Conservation (phyloP, 2,329 filamentous ascomycete genomes). For the Diaporthe caulivora region DNA sequence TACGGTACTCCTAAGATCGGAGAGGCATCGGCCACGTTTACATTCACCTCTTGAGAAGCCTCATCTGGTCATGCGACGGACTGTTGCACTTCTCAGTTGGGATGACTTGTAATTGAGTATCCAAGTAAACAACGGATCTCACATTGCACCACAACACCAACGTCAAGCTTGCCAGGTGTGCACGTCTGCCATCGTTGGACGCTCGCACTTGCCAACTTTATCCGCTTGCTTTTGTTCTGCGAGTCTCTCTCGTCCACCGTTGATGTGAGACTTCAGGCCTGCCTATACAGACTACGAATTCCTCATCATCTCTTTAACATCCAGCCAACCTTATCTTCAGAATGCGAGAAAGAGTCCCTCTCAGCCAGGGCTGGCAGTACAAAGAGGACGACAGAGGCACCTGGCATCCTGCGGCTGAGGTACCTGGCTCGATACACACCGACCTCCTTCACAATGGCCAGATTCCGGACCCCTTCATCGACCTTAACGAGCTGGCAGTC, state of each 20-base stretch:
- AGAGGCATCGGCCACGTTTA: background rate
- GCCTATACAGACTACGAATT: background rate
- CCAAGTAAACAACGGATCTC: background rate
- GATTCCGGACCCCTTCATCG: constrained; percentile 78
- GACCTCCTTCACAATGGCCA: constrained; percentile 72
- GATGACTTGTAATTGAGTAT: background rate
- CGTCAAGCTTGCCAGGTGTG: background rate
- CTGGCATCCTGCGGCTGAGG: constrained; percentile 70
- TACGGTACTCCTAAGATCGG: background rate
- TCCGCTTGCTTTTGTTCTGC: background rate
- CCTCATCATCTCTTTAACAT: background rate
- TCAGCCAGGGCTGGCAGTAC: constrained; percentile 72
- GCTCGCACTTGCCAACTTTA: background rate
- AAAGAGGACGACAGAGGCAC: constrained; percentile 66
- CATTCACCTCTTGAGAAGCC: background rate
- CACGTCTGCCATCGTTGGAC: background rate
- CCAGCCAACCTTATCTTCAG: constrained; percentile 21
- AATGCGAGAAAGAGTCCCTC: constrained; percentile 57
- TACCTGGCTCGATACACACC: constrained; percentile 76
- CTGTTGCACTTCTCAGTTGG: background rate
- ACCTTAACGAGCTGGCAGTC: constrained; percentile 79
- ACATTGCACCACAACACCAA: background rate
- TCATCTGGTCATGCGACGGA: background rate
- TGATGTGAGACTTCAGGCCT: background rate
- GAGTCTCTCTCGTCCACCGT: background rate